Percentiles rank a stretch among this genome's conserved stretches.
Conservation (phyloP, 1,139 yeast genomes). For the Neolecta irregularis region DNA sequence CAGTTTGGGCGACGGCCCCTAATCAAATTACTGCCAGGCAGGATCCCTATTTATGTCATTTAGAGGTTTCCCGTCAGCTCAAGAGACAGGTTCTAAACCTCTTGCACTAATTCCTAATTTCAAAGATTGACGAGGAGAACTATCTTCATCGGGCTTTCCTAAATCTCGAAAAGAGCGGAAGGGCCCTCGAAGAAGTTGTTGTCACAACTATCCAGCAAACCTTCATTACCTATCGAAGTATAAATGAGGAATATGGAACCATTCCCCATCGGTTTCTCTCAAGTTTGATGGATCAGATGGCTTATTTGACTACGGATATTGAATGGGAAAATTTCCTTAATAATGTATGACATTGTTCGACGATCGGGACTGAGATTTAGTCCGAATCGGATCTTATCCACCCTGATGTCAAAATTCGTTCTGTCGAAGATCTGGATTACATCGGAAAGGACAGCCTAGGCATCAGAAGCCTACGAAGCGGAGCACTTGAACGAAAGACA, state of each 20-base stretch:
- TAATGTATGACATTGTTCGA: too few relatives aligned
- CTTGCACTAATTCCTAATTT: too few relatives aligned
- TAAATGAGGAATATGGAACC: too few relatives aligned
- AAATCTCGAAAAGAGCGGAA: constrained; percentile 76
- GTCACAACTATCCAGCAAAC: constrained; percentile 76
- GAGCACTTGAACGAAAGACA: constrained; percentile 75
- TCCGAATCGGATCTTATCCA: constrained; percentile 52
- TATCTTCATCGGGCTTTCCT: constrained; percentile 74
- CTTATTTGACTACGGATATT: too few relatives aligned
- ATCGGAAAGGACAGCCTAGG: constrained; percentile 56
- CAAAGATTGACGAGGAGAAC: constrained; percentile 70
- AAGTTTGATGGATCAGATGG: too few relatives aligned
- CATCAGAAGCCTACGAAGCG: constrained; percentile 58
- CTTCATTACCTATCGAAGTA: constrained; percentile 49
- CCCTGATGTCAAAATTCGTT: constrained; percentile 54
- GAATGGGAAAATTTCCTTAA: too few relatives aligned
- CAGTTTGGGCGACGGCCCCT: constrained; percentile 21
- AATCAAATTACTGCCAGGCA: constrained; percentile 31
- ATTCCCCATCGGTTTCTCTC: too few relatives aligned
- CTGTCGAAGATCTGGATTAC: constrained; percentile 45
- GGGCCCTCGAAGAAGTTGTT: constrained; percentile 76
- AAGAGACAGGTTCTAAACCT: too few relatives aligned
- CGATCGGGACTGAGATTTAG: too few relatives aligned
- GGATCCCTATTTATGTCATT: constrained; percentile 73
- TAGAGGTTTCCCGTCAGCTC: constrained; percentile 58